phyloP scores from a whole-genome alignment of 148 eudicot genomes.

The Dysphania ambrosioides region DNA sequence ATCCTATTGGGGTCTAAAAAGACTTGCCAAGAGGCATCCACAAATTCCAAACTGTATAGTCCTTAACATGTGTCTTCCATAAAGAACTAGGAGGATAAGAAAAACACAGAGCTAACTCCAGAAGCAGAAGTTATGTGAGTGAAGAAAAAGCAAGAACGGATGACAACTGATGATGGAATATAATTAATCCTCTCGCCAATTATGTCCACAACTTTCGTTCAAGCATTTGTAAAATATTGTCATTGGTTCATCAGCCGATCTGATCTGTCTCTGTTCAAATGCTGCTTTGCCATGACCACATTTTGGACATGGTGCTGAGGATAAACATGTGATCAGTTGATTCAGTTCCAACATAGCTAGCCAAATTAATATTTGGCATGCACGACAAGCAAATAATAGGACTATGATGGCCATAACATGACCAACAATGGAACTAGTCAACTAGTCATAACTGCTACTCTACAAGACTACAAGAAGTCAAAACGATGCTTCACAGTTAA shows the following conservation, averaged over 20 bases:
- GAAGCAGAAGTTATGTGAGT: background rate
- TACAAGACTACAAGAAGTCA: too few relatives aligned
- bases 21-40: background rate
- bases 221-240: constrained; percentile 60
- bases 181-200: constrained; percentile 60
- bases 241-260: constrained; percentile 91
- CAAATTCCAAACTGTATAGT: background rate
- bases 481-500: background rate
- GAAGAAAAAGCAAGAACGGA: background rate
- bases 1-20: background rate
- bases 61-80: background rate
- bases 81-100: background rate
- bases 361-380: background rate
- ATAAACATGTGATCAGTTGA: background rate
- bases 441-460: too few relatives aligned
- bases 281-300: constrained; percentile 51
- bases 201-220: constrained; percentile 42
- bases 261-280: constrained; percentile 52
- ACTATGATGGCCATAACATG: background rate
- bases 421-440: background rate
- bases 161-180: background rate
- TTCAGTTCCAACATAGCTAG: background rate
- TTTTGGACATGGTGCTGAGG: constrained; percentile 56
- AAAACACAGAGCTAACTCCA: background rate
- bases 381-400: background rate